Base-by-base conservation (phyloP, 2,329 filamentous ascomycete genomes). In the Domatiomyces globalis region DNA sequence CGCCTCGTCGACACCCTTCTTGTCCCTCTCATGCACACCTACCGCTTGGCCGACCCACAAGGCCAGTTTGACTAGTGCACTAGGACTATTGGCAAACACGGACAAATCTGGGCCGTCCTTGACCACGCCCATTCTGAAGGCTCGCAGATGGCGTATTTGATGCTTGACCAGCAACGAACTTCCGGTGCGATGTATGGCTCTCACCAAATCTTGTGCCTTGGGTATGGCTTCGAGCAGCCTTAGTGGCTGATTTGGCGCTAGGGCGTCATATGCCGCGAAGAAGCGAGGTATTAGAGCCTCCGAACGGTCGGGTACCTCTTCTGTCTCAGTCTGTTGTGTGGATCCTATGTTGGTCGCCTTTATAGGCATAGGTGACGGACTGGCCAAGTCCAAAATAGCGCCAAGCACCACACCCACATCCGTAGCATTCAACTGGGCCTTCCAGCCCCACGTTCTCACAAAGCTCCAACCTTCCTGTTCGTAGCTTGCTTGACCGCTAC, bases 361-460 rank as follows among this genome's bases (percentile, higher is more conserved):
- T 2, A 53, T 46, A 5, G 48, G 12, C 44, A 49, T 2, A 46
- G 7, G 10, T 18, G 42, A 10, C 36, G 48, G 2, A 12, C 66
- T 63, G 9, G 92, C 90, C 25, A 96, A 88, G 70, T 98, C 92
- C 1, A 98, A 78, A 46, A 98, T 83, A 15, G 90, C 88, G 49
- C 88, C 88, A 18, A 96, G 78, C 27, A 96, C 82, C 15, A 95
- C 86, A n/a, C 87, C 87, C 0, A 95, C 87, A 65, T 98, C 92
- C 47, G 90, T 85, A 5, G 92, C 92, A 55, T 86, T 94, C 22
- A 96, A 74, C 48, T 90, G 95, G 0, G 89, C 90, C 65, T 89
- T 85, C 89, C 89, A 98, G 9, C 92, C 92, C 92, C 92, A 98
- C 64, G 87, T 94, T 53, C 89, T 79, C 17, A 96, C 90, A 63